A percentile compares a stretch with the other conserved stretches of the same genome.
Conservation (phyloP, 2,329 filamentous ascomycete species). For the Colletotrichum liaoningense region DNA sequence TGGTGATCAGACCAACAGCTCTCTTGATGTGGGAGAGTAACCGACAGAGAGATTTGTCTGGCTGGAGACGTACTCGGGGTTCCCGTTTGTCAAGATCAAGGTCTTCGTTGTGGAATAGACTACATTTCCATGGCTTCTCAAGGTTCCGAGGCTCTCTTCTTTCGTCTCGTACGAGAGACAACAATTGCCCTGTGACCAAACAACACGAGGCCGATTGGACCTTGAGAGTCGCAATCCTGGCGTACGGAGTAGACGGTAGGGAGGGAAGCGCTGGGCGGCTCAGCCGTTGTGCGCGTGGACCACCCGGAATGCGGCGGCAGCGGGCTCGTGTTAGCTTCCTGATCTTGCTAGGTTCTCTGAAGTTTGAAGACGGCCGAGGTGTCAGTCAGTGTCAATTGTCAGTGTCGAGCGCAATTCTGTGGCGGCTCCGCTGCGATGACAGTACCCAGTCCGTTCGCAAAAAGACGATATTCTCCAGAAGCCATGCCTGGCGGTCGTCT, state of each 20-base stretch:
- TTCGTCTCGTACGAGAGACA: neutral
- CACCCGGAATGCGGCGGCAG: neutral
- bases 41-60: neutral
- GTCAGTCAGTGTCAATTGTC: neutral
- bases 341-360: neutral
- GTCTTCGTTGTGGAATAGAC: neutral
- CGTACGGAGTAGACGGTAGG: slow-evolving; percentile 1
- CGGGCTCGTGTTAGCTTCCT: slow-evolving; percentile 5
- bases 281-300: neutral
- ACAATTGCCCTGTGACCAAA: slow-evolving; percentile 11
- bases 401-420: neutral
- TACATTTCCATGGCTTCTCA: neutral
- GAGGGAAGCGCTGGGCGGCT: neutral
- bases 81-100: neutral
- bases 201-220: slow-evolving; percentile 8
- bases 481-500: neutral
- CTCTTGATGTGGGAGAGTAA: neutral
- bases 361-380: neutral
- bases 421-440: no score
- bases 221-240: neutral
- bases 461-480: neutral
- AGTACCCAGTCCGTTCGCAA: neutral
- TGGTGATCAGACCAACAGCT: neutral
- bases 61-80: neutral
- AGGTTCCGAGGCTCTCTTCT: neutral